phyloP scores from a whole-genome alignment of 768 basidiomycete genomes.

The Leccinum boreale region DNA sequence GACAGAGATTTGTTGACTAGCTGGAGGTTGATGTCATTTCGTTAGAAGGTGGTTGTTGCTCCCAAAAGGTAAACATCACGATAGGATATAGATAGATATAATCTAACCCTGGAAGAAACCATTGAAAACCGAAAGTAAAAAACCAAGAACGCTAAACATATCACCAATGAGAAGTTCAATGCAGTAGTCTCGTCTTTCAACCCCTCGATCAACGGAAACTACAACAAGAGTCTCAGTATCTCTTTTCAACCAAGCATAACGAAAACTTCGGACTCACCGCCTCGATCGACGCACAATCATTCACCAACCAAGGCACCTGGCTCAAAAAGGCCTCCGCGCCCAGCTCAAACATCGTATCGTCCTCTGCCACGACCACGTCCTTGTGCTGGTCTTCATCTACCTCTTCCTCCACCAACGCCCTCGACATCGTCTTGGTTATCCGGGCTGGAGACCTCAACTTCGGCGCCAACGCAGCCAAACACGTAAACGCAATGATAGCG shows the following conservation, averaged over 20 bases:
- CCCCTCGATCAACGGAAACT: neutral
- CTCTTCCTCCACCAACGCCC: neutral
- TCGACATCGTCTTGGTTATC: neutral
- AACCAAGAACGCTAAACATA: neutral
- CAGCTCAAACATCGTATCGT: conserved; percentile 14
- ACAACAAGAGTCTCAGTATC: too few relatives aligned
- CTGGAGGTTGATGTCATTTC: too few relatives aligned
- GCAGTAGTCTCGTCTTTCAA: neutral
- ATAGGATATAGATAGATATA: too few relatives aligned
- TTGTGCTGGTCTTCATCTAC: neutral
- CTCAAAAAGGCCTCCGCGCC: conserved; percentile 8
- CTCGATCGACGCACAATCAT: neutral
- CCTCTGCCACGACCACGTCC: neutral
- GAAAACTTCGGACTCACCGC: too few relatives aligned
- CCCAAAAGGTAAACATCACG: too few relatives aligned
- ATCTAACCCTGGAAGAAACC: too few relatives aligned
- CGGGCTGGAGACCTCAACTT: neutral
- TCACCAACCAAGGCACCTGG: conserved; percentile 3
- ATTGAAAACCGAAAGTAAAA: neutral
- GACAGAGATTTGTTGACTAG: too few relatives aligned
- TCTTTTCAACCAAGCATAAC: too few relatives aligned
- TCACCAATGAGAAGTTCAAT: too few relatives aligned
- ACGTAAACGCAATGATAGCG: neutral
- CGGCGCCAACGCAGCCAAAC: neutral
- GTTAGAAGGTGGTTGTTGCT: too few relatives aligned